phyloP scores from a whole-genome alignment of 805 yeast species.

The Candida orba region DNA sequence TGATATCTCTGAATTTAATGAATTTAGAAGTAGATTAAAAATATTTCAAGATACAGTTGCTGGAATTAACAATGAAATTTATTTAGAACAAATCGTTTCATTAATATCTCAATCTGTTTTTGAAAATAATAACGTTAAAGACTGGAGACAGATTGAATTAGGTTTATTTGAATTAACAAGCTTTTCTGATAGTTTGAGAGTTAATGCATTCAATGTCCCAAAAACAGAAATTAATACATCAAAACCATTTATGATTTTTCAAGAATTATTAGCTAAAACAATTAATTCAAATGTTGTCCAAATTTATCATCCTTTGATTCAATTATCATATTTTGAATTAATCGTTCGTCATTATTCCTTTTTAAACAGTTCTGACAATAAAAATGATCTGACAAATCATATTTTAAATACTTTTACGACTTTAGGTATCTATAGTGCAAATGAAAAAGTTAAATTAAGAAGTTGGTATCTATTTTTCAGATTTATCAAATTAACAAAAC shows the following conservation, averaged over 20 bases:
- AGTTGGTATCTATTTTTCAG: slow-evolving; percentile 88
- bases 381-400: slow-evolving; percentile 46
- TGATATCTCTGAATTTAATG: slow-evolving; percentile 69
- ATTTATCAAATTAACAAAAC: slow-evolving; percentile 71
- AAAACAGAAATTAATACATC: slow-evolving; percentile 59
- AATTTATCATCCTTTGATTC: slow-evolving; percentile 75
- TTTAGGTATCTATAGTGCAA: slow-evolving; percentile 71
- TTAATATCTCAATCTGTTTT: slow-evolving; percentile 48
- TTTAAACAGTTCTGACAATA: slow-evolving; percentile 39
- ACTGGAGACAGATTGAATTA: slow-evolving; percentile 82
- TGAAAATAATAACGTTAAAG: slow-evolving; percentile 23
- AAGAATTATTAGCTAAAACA: slow-evolving; percentile 48
- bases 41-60: slow-evolving; percentile 80
- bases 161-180: slow-evolving; percentile 79
- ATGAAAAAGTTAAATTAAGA: slow-evolving; percentile 70
- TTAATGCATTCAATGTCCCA: slow-evolving; percentile 64
- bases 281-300: slow-evolving; percentile 40
- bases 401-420: slow-evolving; percentile 75
- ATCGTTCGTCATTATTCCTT: slow-evolving; percentile 72
- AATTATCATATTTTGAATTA: slow-evolving; percentile 75
- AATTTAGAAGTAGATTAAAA: slow-evolving; percentile 67
- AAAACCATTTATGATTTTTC: slow-evolving; percentile 55
- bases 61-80: slow-evolving; percentile 51
- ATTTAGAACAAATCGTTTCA: slow-evolving; percentile 49
- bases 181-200: slow-evolving; percentile 72